Evolutionary conservation across 192 early-diverging fungal genomes (phyloP), one percentile per base, ranked within the genome.

Genomic region (Podila epigama): DNA sequence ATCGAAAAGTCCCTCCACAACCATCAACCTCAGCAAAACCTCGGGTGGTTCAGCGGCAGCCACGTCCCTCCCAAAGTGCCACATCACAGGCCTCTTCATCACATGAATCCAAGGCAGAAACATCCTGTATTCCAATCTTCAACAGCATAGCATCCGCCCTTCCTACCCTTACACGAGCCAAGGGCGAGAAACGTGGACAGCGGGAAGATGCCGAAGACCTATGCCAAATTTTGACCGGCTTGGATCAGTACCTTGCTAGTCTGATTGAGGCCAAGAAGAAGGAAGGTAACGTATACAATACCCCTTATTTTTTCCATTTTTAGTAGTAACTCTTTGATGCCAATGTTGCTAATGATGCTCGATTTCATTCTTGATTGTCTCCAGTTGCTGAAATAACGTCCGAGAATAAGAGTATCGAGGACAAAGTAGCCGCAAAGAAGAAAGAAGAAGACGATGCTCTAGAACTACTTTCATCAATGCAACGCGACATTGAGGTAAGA

Each of bases 191-290:
- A 22, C 44, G 44, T 22, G 44, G 44, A 48, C 44, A 48, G 44
- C 44, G 44, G 25, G 44, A 48, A 22, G 44, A 48, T 48, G 44
- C 44, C n/a, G 44, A 48, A 48, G 44, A 48, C 25, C 44, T 48
- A 22, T 48, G 44, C 44, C 44, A 48, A 22, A 48, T 48, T 48
- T 48, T 48, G 44, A 48, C 44, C 15, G 44, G 44, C n/a, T 48
- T 48, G 1, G 44, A 48, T 1, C 44, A 48, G 20, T 22, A 48
- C 3, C 44, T 48, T 48, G 10, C n/a, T 2, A 22, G 44, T 10
- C 4, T 48, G 44, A 48, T 48, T 22, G 20, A 48, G 44, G 44
- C 44, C 15, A 48, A 48, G 20, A 18, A 8, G 15, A 48, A 48
- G n/a, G 2, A 48, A 22, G 9, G 44, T 48, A 48, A 48, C n/a